Evolutionary conservation across 176 grass and related monocot genomes (phyloP).

Genomic region (Oryza punctata): DNA sequence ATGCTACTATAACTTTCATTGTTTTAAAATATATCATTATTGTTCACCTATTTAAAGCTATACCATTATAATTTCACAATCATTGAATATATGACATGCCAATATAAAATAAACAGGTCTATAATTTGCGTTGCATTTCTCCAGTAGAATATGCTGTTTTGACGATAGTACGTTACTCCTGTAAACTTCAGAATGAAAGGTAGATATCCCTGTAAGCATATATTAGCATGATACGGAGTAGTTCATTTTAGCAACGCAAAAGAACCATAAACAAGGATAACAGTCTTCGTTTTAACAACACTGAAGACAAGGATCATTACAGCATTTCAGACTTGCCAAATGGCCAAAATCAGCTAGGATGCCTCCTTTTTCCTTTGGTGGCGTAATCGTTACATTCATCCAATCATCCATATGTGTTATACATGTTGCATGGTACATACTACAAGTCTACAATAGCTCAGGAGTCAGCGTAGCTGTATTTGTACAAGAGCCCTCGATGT

Average conservation of each 20-base stretch:
- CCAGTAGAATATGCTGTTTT: neutral
- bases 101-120: too few species aligned
- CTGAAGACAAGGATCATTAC: neutral
- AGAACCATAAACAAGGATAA: neutral
- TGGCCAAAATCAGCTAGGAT: neutral
- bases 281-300: neutral
- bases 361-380: neutral
- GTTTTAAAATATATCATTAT: too few species aligned
- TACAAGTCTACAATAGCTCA: conserved; percentile 14
- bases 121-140: too few species aligned
- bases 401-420: conserved; percentile 21
- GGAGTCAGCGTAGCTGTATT: conserved; percentile 21
- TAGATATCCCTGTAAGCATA: neutral
- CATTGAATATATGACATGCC: too few species aligned
- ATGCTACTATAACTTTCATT: too few species aligned
- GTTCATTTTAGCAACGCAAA: neutral
- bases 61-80: too few species aligned
- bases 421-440: conserved; percentile 8
- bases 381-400: conserved; percentile 9
- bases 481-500: conserved; percentile 18
- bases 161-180: neutral
- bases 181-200: neutral
- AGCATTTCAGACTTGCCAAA: neutral
- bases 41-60: too few species aligned
- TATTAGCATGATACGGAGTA: neutral